Base-by-base conservation (phyloP, 257 asterid species). In the Petrea volubilis region DNA sequence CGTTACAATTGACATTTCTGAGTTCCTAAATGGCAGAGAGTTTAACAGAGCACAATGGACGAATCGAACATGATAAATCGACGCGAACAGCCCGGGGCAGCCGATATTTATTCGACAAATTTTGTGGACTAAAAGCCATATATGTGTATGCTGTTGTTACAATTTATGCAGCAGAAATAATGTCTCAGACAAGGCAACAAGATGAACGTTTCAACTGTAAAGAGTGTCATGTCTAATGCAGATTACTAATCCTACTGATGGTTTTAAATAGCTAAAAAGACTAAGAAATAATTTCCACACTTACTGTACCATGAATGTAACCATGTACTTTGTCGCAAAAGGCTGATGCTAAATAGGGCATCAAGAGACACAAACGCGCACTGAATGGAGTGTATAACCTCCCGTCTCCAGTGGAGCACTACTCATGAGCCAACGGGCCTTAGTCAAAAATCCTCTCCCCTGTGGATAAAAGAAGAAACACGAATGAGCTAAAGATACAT, bases 381-480 rank as follows among this genome's bases (percentile, higher is more conserved):
- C 25, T 31, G 2, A n/a, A 3, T 29, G 0, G 20, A 2, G n/a
- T n/a, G n/a, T 10, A 40, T 11, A 40, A 40, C 46, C 46, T 40
- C 46, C 46, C 0, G 46, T 40, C 2, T 40, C 15, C 3, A 40
- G 46, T n/a, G 13, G 10, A 40, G 38, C 2, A 8, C n/a, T 11
- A 40, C 13, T 14, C 15, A 40, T 40, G 46, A 3, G 15, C 38
- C 23, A 31, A n/a, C n/a, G n/a, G n/a, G 10, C 43, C 27, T 90
- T 80, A 92, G 87, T 88, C 98, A 78, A 93, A 93, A 76, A 93
- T 81, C 83, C 98, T 90, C 76, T 93, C 97, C 81, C 98, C 98
- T 0, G 90, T 90, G 34, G 97, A 74, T 34, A 90, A 81, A 24
- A 90, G 40, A 68, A 93, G 82, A 80, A 93, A 93, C 66, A 86